A percentile compares a stretch with the other conserved stretches of the same genome.
These are phyloP conservation scores for Nidularia pulvinata DNA, from an alignment of 768 basidiomycete species.

Conservation along the genomic window DNA sequence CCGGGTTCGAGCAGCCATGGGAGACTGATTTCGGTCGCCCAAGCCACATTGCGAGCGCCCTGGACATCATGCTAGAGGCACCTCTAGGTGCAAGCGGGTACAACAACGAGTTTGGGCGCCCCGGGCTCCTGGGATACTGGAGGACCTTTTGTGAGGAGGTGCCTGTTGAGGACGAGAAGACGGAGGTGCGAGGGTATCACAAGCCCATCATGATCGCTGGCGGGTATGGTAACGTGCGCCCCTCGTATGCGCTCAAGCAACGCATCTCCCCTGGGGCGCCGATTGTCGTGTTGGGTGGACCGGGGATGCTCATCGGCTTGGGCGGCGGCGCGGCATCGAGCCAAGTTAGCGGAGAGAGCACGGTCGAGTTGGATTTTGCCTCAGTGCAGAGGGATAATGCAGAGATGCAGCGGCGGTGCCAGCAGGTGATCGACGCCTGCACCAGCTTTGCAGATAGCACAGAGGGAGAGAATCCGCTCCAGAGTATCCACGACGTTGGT, in stretches of 20 bases:
- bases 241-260: slow-evolving; percentile 78
- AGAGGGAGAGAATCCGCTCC: slow-evolving; percentile 64
- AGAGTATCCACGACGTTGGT: slow-evolving; percentile 98
- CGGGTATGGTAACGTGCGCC: slow-evolving; percentile 92
- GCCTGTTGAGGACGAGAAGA: slow-evolving; percentile 38
- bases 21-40: slow-evolving; percentile 94
- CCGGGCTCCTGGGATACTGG: slow-evolving; percentile 92
- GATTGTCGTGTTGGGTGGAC: slow-evolving; percentile 92
- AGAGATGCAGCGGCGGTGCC: slow-evolving; percentile 97
- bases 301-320: slow-evolving; percentile 94
- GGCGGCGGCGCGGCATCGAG: slow-evolving; percentile 98
- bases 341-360: slow-evolving; percentile 87
- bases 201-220: slow-evolving; percentile 99
- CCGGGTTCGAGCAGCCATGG: slow-evolving; percentile 93
- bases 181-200: slow-evolving; percentile 92
- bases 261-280: slow-evolving; percentile 80
- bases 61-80: slow-evolving; percentile 98
- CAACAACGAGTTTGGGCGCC: slow-evolving; percentile 98
- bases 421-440: slow-evolving; percentile 97
- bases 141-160: slow-evolving; percentile 89
- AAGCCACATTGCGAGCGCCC: slow-evolving; percentile 85
- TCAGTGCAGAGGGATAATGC: slow-evolving; percentile 98
- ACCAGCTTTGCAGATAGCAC: slow-evolving; percentile 40
- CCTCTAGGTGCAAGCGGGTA: slow-evolving; percentile 95
- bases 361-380: slow-evolving; percentile 95